A percentile compares a stretch with the other conserved stretches of the same genome.
Evolutionary conservation across 805 yeast genomes (phyloP).

Genomic region (Candida xyloterini): DNA sequence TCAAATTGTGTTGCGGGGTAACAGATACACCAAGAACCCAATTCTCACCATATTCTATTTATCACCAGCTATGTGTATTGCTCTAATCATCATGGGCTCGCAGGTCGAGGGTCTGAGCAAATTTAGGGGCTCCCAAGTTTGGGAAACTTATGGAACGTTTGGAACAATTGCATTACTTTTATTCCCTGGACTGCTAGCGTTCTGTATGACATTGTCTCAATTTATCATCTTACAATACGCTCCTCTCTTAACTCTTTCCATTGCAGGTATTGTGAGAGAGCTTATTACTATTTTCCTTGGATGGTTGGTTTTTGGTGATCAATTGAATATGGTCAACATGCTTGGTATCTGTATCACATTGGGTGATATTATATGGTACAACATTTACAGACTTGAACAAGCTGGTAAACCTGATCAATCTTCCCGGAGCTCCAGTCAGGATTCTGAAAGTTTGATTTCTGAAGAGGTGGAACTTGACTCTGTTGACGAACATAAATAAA

Average conservation of each 20-base stretch:
- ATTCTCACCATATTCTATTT: slow-evolving; percentile 75
- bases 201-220: slow-evolving; percentile 81
- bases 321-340: slow-evolving; percentile 59
- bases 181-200: slow-evolving; percentile 80
- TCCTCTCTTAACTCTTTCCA: slow-evolving; percentile 75
- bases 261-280: slow-evolving; percentile 92
- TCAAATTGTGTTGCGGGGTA: slow-evolving; percentile 65
- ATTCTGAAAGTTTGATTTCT: slow-evolving; percentile 18
- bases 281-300: slow-evolving; percentile 68
- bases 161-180: slow-evolving; percentile 54
- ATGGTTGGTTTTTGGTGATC: slow-evolving; percentile 70
- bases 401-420: slow-evolving; percentile 10
- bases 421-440: slow-evolving; percentile 11
- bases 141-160: slow-evolving; percentile 54
- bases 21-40: slow-evolving; percentile 61
- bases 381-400: slow-evolving; percentile 49
- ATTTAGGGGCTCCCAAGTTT: slow-evolving; percentile 51
- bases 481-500: slow-evolving; percentile 10
- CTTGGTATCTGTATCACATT: slow-evolving; percentile 70
- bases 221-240: slow-evolving; percentile 75
- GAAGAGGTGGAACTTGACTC: slow-evolving; percentile 18
- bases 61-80: slow-evolving; percentile 72
- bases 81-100: slow-evolving; percentile 60
- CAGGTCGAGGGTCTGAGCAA: slow-evolving; percentile 61
- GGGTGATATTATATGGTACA: slow-evolving; percentile 74